These are phyloP conservation scores for Thelephora terrestris DNA, from an alignment of 1,284 basidiomycete genomes.

Conservation along the genomic window DNA sequence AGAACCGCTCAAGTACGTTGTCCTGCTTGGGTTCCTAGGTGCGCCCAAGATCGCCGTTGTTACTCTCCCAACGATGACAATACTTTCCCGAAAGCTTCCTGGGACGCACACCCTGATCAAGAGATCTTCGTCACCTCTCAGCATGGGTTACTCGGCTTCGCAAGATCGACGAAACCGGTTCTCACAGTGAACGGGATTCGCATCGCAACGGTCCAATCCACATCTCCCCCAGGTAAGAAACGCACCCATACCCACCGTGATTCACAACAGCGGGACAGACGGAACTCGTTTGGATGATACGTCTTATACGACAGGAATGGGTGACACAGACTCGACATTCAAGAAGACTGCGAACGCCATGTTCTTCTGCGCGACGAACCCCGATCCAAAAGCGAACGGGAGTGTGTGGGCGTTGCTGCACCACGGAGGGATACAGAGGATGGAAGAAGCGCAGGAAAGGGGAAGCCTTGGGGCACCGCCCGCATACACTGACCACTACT, in stretches of 20 bases:
- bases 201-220: conserved; percentile 32
- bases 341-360: conserved; percentile 39
- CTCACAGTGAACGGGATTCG: conserved; percentile 28
- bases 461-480: too few species aligned
- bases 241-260: conserved; percentile 39
- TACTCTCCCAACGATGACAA: too few species aligned
- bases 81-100: too few species aligned
- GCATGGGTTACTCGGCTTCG: too few species aligned
- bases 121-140: too few species aligned
- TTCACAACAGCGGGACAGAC: conserved; percentile 3
- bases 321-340: conserved; percentile 27
- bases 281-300: conserved; percentile 1
- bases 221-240: conserved; percentile 31
- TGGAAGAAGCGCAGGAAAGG: conserved; percentile 2
- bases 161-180: too few species aligned
- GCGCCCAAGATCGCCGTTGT: too few species aligned
- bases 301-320: conserved; percentile 34
- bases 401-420: conserved; percentile 5
- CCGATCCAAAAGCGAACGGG: conserved; percentile 21
- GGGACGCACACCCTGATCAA: too few species aligned
- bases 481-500: too few species aligned
- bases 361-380: conserved; percentile 40
- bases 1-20: too few species aligned
- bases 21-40: too few species aligned
- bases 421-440: background rate